Conservation (phyloP, 768 basidiomycete genomes). For the Pleurotus platypus region DNA sequence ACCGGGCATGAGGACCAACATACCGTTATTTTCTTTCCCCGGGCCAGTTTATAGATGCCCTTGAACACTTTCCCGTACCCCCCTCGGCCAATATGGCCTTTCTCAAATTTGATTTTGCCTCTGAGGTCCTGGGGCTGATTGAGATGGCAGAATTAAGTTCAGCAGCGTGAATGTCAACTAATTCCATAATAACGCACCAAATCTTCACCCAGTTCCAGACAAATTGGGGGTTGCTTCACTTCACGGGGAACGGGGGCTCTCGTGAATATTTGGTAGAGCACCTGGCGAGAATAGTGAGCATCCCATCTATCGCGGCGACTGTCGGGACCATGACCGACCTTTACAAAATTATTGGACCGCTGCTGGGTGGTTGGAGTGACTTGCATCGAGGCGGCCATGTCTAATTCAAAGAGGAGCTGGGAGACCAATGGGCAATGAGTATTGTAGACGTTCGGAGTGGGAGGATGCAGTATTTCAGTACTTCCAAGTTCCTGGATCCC, state of each 20-base stretch:
- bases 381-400: too few relatives aligned
- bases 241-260: neutral
- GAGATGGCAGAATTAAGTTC: neutral
- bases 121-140: neutral
- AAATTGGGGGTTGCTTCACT: too few relatives aligned
- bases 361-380: too few relatives aligned
- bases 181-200: neutral
- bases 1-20: neutral
- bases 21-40: neutral
- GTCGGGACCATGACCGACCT: too few relatives aligned
- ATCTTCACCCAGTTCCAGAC: neutral
- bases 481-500: too few relatives aligned
- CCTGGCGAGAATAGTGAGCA: too few relatives aligned
- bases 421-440: too few relatives aligned
- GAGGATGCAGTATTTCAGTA: too few relatives aligned
- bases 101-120: neutral
- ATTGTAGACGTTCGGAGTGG: too few relatives aligned
- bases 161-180: neutral
- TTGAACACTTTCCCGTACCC: neutral
- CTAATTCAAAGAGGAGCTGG: too few relatives aligned
- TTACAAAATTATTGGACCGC: too few relatives aligned
- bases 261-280: neutral
- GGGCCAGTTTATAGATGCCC: neutral
- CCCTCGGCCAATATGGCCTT: neutral
- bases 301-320: too few relatives aligned